These are phyloP conservation scores for Nymphaea colorata DNA, from an alignment of 164 flowering plant species.

Conservation along the genomic window DNA sequence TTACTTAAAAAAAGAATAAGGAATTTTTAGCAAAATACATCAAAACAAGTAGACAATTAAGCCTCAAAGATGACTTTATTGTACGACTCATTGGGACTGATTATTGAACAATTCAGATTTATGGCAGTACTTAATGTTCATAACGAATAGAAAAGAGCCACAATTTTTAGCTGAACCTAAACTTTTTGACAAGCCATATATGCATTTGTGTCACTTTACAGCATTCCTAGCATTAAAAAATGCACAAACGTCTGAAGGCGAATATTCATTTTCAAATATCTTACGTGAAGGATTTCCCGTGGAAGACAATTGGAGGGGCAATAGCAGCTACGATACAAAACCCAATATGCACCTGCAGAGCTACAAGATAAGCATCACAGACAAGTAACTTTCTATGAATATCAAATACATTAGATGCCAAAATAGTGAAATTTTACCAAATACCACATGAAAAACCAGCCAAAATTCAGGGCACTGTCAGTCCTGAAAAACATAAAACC, in stretches of 20 bases:
- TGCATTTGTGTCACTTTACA: neutral
- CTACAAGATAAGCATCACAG: neutral
- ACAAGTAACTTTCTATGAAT: slow-evolving; percentile 2
- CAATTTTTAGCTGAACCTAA: neutral
- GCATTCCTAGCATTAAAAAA: neutral
- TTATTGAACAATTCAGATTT: too few relatives aligned
- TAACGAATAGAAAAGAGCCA: too few relatives aligned
- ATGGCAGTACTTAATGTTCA: too few relatives aligned
- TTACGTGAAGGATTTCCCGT: slow-evolving; percentile 90
- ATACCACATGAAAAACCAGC: slow-evolving; percentile 75
- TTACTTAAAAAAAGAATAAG: too few relatives aligned
- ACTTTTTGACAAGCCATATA: neutral
- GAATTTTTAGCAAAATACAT: neutral
- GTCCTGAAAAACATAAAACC: slow-evolving; percentile 38
- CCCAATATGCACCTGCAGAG: slow-evolving; percentile 74
- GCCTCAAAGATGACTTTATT: neutral
- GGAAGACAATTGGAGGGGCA: slow-evolving; percentile 92
- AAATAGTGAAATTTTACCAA: slow-evolving; percentile 29
- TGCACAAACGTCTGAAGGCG: neutral
- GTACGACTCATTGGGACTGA: neutral
- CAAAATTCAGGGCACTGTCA: slow-evolving; percentile 72
- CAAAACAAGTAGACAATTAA: neutral
- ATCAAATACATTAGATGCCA: neutral
- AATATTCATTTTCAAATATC: slow-evolving; percentile 12
- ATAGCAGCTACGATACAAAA: slow-evolving; percentile 93